Conservation (phyloP, 306 rosid species). For the Malus orientalis region DNA sequence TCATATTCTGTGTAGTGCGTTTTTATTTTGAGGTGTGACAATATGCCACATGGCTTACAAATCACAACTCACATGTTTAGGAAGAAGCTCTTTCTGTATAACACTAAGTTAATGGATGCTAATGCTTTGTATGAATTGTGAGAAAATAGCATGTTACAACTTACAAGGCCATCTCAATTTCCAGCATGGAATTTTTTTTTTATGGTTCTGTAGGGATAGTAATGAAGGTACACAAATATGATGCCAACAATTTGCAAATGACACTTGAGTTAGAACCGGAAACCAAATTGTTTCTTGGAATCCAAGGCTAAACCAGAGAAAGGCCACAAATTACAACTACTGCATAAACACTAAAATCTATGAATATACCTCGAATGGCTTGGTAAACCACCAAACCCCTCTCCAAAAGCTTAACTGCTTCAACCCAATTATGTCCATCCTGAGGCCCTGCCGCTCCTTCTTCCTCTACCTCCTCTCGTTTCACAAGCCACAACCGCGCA, state of each 20-base stretch:
- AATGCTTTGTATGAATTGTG: too few species aligned
- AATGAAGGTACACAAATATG: too few species aligned
- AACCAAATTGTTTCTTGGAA: not conserved
- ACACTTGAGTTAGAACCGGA: too few species aligned
- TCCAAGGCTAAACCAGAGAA: constrained; percentile 37
- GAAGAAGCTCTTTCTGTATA: not conserved
- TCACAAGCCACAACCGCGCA: constrained; percentile 28
- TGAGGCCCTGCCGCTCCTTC: constrained; percentile 15
- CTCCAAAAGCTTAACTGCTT: constrained; percentile 70
- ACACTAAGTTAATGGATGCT: not conserved
- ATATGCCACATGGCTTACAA: too few species aligned
- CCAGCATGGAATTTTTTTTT: too few species aligned
- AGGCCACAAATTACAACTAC: constrained; percentile 62
- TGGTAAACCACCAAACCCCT: constrained; percentile 79
- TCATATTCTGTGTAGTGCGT: too few species aligned
- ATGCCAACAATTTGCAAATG: too few species aligned
- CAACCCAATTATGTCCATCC: constrained; percentile 41
- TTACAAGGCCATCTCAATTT: too few species aligned
- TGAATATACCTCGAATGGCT: constrained; percentile 62
- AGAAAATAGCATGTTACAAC: too few species aligned
- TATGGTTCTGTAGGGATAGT: too few species aligned
- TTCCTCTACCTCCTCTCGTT: constrained; percentile 20
- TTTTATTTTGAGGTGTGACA: too few species aligned
- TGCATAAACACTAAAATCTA: constrained; percentile 64
- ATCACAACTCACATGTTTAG: not conserved